phyloP scores from a whole-genome alignment of 306 rosid species.

The Cercis canadensis region DNA sequence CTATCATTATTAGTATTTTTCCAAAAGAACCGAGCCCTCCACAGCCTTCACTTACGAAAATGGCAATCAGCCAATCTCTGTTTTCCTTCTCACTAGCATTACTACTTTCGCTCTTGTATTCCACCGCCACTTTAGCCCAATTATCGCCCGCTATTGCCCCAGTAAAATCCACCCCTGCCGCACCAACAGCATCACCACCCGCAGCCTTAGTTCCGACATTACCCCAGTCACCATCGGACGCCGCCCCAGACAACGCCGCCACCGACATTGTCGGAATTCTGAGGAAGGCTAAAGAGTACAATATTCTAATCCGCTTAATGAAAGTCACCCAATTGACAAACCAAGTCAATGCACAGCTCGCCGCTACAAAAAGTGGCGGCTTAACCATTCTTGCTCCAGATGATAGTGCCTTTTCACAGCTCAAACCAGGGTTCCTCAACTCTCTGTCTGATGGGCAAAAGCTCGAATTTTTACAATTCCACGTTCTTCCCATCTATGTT shows the following conservation, averaged over 20 bases:
- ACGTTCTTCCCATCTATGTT: slow-evolving; percentile 56
- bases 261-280: slow-evolving; percentile 54
- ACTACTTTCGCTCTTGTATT: slow-evolving; percentile 17
- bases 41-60: neutral
- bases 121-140: slow-evolving; percentile 28
- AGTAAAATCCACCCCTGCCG: slow-evolving; percentile 24
- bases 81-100: slow-evolving; percentile 35
- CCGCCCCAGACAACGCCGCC: neutral
- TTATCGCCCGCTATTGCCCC: slow-evolving; percentile 52
- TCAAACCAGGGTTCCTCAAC: slow-evolving; percentile 72
- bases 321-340: slow-evolving; percentile 59
- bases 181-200: slow-evolving; percentile 35
- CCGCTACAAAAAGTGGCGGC: slow-evolving; percentile 54
- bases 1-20: neutral
- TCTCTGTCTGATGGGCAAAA: slow-evolving; percentile 52
- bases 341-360: slow-evolving; percentile 62
- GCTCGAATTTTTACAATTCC: slow-evolving; percentile 68
- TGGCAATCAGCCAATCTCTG: slow-evolving; percentile 29
- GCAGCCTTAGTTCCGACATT: slow-evolving; percentile 23
- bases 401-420: slow-evolving; percentile 64
- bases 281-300: slow-evolving; percentile 48
- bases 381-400: slow-evolving; percentile 59
- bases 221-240: slow-evolving; percentile 32
- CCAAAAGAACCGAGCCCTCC: neutral
- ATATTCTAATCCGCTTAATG: slow-evolving; percentile 56